phyloP scores from a whole-genome alignment of 2,329 filamentous ascomycete genomes.

The Madurella mycetomatis region DNA sequence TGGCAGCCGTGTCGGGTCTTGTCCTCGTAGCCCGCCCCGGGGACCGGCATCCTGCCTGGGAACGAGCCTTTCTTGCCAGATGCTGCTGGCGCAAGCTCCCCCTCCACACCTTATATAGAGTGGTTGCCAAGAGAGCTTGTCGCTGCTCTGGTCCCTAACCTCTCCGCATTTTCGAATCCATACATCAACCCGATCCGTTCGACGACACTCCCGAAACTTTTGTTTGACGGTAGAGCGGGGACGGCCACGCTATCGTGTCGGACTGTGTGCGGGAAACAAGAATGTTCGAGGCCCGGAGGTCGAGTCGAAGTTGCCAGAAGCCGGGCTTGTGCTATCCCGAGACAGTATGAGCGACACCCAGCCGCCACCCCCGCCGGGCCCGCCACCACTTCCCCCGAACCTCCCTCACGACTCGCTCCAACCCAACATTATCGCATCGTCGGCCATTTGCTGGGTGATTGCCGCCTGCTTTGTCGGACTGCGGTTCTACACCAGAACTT shows the following conservation, averaged over 20 bases:
- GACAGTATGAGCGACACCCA: conserved; percentile 12
- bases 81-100: not conserved
- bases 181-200: not conserved
- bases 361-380: not conserved
- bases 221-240: not conserved
- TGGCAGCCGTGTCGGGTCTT: conserved; percentile 1
- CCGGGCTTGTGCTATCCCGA: not conserved
- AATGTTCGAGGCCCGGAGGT: not conserved
- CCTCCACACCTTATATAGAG: not conserved
- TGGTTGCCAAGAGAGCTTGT: not conserved
- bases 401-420: conserved; percentile 22
- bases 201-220: not conserved
- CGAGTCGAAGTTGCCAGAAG: not conserved
- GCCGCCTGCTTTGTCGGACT: conserved; percentile 32
- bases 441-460: conserved; percentile 26
- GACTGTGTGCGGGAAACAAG: not conserved
- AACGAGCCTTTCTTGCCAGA: not conserved
- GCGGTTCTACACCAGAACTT: conserved; percentile 36
- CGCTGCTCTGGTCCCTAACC: not conserved
- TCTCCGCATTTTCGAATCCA: not conserved
- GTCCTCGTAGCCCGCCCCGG: not conserved
- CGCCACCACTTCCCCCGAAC: conserved; percentile 4
- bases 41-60: not conserved
- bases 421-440: conserved; percentile 24
- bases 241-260: not conserved